A percentile compares a stretch with the other conserved stretches of the same genome.
Evolutionary conservation across 2,329 filamentous ascomycete species (phyloP).

Genomic region (Hypoxylon sp.): DNA sequence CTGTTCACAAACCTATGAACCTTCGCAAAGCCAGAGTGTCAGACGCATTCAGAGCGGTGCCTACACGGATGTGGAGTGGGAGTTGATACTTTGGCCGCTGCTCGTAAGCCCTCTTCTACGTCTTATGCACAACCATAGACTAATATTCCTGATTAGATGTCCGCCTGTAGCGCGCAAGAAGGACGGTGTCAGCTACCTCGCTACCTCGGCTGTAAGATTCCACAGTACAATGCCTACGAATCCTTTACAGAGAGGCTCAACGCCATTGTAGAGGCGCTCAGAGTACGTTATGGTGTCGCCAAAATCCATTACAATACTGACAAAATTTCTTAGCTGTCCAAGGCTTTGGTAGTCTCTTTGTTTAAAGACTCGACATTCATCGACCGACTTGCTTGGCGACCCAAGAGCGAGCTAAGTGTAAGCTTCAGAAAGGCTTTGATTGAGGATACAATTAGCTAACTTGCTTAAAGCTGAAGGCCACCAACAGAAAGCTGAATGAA

Average conservation of each 20-base stretch:
- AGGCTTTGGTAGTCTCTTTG: background rate
- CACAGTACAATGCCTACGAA: background rate
- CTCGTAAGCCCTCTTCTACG: background rate
- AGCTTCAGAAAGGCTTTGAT: background rate
- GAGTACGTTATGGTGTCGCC: background rate
- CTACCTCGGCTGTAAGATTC: background rate
- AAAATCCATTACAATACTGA: background rate
- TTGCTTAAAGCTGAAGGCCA: constrained; percentile 5
- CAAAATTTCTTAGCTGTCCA: background rate
- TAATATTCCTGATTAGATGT: background rate
- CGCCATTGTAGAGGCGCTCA: background rate
- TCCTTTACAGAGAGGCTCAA: background rate
- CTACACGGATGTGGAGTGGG: background rate
- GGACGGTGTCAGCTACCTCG: background rate
- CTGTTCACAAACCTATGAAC: background rate
- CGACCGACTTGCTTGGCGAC: constrained; percentile 9
- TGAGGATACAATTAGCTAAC: constrained; percentile 5
- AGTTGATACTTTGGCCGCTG: background rate
- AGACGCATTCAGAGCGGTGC: background rate
- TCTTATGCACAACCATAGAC: background rate
- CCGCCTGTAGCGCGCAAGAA: background rate
- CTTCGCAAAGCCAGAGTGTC: background rate
- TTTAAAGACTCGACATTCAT: background rate
- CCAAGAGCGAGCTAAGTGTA: constrained; percentile 12
- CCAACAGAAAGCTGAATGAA: constrained; percentile 16